Evolutionary conservation across 129 eudicot species (phyloP), one percentile per base, ranked within the genome.

Genomic region (Arctium lappa): DNA sequence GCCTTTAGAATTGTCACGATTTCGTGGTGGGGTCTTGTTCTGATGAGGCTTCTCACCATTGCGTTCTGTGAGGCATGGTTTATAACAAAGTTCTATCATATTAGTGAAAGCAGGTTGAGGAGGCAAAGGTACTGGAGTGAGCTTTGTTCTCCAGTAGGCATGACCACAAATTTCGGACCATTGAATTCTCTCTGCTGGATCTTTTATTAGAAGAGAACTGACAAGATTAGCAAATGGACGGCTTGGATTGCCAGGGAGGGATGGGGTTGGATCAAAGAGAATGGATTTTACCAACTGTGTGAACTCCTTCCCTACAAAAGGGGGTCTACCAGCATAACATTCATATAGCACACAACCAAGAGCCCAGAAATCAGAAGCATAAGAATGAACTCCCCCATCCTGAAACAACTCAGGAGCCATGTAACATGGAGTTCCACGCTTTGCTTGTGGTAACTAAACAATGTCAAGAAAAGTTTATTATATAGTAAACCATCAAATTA

Each of bases 361-460:
- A 80, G 99, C 99, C 98, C 97, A 96, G 65, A 96, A 86, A 88
- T 96, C 99, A 75, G 99, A 96, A 82, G 99, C 98, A 77, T 85
- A 96, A 16, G 99, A 96, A 83, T 96, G 99, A 74, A 96, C 94
- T 73, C 99, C 98, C 38, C 95, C 99, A 75, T 96, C 99, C 76
- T 90, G 94, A 81, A 96, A 96, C 81, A 96, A 88, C 88, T 96
- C 99, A 31, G 99, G 99, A 81, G 99, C 98, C 99, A 96, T 96
- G 88, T 96, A 96, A 81, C 89, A 93, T 37, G 99, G 99, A 32
- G 98, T 96, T 85, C 99, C 99, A 39, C 99, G 98, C 70, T 91
- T 96, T 87, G 98, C 92, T 85, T 96, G 99, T 16, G 99, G 99
- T 80, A 96, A 85, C 99, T 96, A 87, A 86, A 85, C 56, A 88